Percentiles rank a stretch among this genome's conserved stretches.
Evolutionary conservation across 1,284 basidiomycete genomes (phyloP).

Genomic region (Irpex rosettiformis): DNA sequence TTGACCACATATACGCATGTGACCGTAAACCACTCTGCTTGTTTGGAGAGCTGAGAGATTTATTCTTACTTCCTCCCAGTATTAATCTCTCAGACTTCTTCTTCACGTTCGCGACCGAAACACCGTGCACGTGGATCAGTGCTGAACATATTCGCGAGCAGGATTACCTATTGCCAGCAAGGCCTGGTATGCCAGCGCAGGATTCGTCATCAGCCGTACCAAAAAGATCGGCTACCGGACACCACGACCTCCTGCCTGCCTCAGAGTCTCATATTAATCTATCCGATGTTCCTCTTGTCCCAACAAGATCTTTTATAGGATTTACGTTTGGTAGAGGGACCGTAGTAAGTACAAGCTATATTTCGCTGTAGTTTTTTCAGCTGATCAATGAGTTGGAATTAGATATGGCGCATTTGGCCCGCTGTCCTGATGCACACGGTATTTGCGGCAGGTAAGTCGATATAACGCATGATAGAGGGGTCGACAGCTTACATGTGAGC

Average conservation of each 20-base stretch:
- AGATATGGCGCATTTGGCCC: conserved; percentile 69
- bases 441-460: conserved; percentile 49
- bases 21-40: too few species aligned
- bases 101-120: too few species aligned
- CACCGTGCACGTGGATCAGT: too few species aligned
- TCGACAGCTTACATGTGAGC: background rate
- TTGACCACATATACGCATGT: too few species aligned
- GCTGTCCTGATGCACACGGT: conserved; percentile 58
- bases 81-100: too few species aligned
- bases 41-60: background rate
- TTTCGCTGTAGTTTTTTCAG: conserved; percentile 10
- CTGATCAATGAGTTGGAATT: background rate
- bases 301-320: conserved; percentile 33
- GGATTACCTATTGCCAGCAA: too few species aligned
- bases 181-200: too few species aligned
- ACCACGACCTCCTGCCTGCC: conserved; percentile 30
- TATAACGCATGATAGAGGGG: background rate
- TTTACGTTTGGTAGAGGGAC: conserved; percentile 64
- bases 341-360: conserved; percentile 35
- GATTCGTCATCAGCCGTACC: background rate
- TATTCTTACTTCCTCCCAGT: background rate
- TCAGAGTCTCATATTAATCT: conserved; percentile 16
- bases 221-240: conserved; percentile 1
- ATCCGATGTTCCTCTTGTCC: conserved; percentile 16
- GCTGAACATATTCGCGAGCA: too few species aligned